Percentiles rank a stretch among this genome's conserved stretches.
Evolutionary conservation across 345 rosid species (phyloP).

Genomic region (Populus alba): DNA sequence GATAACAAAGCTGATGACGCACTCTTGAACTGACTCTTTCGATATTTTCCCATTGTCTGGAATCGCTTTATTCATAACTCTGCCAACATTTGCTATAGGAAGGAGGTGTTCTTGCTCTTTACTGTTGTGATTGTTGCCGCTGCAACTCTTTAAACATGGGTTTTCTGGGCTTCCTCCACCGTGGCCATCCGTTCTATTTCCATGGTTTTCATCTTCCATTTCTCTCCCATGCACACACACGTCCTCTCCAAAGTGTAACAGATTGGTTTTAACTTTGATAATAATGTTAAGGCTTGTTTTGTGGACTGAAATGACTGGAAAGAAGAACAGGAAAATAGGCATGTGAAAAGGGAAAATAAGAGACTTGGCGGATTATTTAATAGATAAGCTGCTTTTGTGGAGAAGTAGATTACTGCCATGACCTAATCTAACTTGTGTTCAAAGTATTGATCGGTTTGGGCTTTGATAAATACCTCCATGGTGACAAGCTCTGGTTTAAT

Average conservation of each 20-base stretch:
- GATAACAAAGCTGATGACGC: conserved; percentile 19
- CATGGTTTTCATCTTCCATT: conserved; percentile 59
- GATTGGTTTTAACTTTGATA: not conserved
- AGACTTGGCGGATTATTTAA: conserved; percentile 20
- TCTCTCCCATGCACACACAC: not conserved
- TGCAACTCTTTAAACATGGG: conserved; percentile 36
- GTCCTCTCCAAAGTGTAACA: not conserved
- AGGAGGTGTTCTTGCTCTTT: conserved; percentile 22
- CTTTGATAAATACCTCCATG: not conserved
- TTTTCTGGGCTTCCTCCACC: conserved; percentile 47
- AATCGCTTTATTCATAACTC: conserved; percentile 21
- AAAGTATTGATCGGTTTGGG: not conserved
- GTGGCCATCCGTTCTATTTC: conserved; percentile 26
- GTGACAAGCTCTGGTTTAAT: not conserved
- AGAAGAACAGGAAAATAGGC: conserved; percentile 43
- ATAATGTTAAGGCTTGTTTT: not conserved
- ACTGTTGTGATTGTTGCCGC: conserved; percentile 18
- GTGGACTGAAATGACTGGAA: conserved; percentile 29
- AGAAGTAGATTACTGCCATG: not conserved
- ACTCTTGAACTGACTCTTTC: conserved; percentile 14
- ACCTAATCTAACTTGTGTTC: not conserved
- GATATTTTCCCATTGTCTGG: conserved; percentile 20
- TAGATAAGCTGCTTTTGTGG: conserved; percentile 36
- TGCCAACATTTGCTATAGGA: conserved; percentile 21
- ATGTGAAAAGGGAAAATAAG: conserved; percentile 20